Percentiles rank a stretch among this genome's conserved stretches.
phyloP scores from a whole-genome alignment of 331 rosid genomes.

The Prunus yedoensis region DNA sequence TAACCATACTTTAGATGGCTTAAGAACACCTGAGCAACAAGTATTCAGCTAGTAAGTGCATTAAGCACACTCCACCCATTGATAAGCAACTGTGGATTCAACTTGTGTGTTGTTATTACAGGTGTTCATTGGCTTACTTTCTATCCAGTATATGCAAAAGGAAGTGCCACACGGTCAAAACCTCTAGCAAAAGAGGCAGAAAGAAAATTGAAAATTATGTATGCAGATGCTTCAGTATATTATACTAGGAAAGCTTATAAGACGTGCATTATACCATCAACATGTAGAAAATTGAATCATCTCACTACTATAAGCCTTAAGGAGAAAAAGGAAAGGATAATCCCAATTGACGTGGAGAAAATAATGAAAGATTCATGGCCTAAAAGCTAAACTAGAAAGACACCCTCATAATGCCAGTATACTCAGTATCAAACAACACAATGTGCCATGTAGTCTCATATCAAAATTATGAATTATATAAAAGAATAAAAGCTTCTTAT shows the following conservation, averaged over 20 bases:
- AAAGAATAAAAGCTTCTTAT: not conserved
- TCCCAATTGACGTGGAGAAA: not conserved
- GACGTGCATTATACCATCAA: not conserved
- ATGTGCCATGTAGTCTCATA: not conserved
- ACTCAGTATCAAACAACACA: not conserved
- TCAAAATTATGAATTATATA: not conserved
- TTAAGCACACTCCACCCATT: not conserved
- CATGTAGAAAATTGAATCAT: not conserved
- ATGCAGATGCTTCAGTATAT: not conserved
- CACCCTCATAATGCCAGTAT: not conserved
- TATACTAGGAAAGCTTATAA: not conserved
- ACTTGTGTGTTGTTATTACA: not conserved
- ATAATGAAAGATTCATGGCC: not conserved
- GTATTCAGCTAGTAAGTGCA: not conserved
- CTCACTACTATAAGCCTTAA: not conserved
- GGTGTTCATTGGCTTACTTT: not conserved
- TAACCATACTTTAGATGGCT: not conserved
- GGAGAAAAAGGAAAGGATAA: not conserved
- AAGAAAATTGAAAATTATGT: not conserved
- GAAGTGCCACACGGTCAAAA: not conserved
- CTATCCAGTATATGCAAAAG: not conserved
- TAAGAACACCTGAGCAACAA: not conserved
- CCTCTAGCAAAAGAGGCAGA: not conserved
- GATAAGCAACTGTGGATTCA: not conserved
- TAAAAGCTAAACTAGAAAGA: not conserved